Evolutionary conservation across 1,284 basidiomycete genomes (phyloP), one percentile per base, ranked within the genome.

Genomic region (Papiliotrema flavescens): DNA sequence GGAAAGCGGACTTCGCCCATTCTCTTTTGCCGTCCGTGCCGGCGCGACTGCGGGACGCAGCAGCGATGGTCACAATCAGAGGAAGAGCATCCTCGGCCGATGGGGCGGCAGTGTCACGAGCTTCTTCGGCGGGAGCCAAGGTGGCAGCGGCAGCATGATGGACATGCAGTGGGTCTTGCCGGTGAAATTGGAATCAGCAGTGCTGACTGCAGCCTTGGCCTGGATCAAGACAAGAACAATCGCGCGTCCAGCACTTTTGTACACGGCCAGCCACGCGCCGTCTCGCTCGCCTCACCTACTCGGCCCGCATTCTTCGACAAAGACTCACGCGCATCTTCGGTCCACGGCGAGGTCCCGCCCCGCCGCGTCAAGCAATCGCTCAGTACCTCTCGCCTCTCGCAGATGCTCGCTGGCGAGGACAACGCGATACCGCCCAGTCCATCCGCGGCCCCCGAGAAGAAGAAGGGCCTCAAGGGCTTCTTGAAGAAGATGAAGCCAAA

Each of bases 161-260:
- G 88, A 93, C 71, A 92, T 93, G 90, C 90, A 93, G 90, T 92
- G 77, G 68, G 89, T 86, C 22, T 42, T 11, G 39, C 2, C 22
- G 41, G 51, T 26, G 17, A 42, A 17, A 20, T 17, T 28, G 8
- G 41, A 19, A 13, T n/a, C 22, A 51, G 47, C 59, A 59, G 37
- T 55, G 43, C 15, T 14, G 36, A 23, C 15, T 19, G 24, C 51
- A 76, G 73, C 55, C 69, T 77, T 36, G 75, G 74, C 15, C 64
- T 77, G 23, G 75, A 77, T 49, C 55, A 57, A 22, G 75, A 77
- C 56, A 67, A 71, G 1, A 63, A 70, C 14, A 68, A 67, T 53
- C 59, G 58, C 26, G 56, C 65, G 1, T 55, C 67, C 24, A 64
- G 65, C 35, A 63, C 61, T 50, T 60, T 67, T 35, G 60, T 66